Evolutionary conservation across 345 rosid genomes (phyloP), one percentile per base, ranked within the genome.

Genomic region (Dipteronia dyeriana): DNA sequence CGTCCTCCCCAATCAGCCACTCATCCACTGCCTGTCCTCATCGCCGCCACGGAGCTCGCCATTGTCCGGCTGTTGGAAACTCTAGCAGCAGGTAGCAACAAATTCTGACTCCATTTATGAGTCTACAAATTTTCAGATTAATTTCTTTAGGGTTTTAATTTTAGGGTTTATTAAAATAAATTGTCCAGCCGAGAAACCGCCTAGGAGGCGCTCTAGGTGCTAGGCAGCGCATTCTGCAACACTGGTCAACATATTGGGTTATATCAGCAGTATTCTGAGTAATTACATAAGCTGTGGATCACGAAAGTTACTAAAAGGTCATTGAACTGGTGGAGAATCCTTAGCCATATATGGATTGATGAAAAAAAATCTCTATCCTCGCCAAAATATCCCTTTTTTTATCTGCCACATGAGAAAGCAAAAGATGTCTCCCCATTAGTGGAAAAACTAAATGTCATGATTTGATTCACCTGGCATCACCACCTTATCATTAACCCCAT

Each of bases 401-500:
- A 71, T 54, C 47, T 19, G 26, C 12, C 29, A 25, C 34, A 57
- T 17, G 29, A 34, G n/a, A 68, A 45, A 68, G 71, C 53, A 68
- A 7, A 64, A 31, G 68, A 41, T 49, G 17, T 49, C 68, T 64
- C 43, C 41, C 7, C 43, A 6, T n/a, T 12, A 66, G 39, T 38
- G 49, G 34, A 22, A 45, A 45, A 68, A 0, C 23, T 31, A 26
- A 25, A 31, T 25, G 26, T 29, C 19, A 12, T 0, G 54, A 29
- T 56, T 34, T 29, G 10, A 19, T n/a, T 13, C 26, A 54, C 16
- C 64, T 26, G 17, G 43, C 34, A 19, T 43, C 74, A 54, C 63
- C 47, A n/a, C 22, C n/a, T 72, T 57, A 34, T 38, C 49, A 72
- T 72, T 38, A 72, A 57, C 19, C 51, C 66, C 34, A 57, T 11